Evolutionary conservation across 176 grass and related monocot genomes (phyloP), one percentile per base, ranked within the genome.

Genomic region (Bolboschoenus planiculmis): DNA sequence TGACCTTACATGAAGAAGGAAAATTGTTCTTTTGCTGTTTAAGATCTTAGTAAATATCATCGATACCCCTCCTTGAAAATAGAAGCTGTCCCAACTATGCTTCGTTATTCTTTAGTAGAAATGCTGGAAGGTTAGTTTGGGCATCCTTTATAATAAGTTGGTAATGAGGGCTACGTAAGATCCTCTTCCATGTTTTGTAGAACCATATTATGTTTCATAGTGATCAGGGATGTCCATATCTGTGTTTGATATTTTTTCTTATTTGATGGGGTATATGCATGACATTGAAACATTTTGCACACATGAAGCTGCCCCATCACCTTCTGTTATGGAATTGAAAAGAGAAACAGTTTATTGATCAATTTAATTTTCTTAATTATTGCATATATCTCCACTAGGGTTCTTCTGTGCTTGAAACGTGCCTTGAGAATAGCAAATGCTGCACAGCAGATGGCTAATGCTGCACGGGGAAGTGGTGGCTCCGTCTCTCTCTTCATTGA

Each of bases 341-440:
- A 40, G 18, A 21, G 31, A 21, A 39, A 68, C 11, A 39, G 34
- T 68, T 76, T 18, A 13, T 51, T 31, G 71, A 15, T 30, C 5
- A n/a, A 18, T 77, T 77, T 31, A 53, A 8, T 18, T 51, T 50
- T 77, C 26, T 27, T 24, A 73, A 16, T 76, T 77, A 27, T 18
- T 75, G 43, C 50, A 18, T 46, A 59, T 72, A 60, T 80, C 80
- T 72, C 31, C 83, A 85, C 57, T 85, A 99, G 96, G 92, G 96
- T 99, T 78, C 92, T 98, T 78, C 90, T 98, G 78, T 98, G 96
- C 87, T 90, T 95, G 85, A 99, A 99, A 89, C 96, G 96, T 35
- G 92, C 96, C 23, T 90, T 99, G 86, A 91, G 96, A 88, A 99
- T 99, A 40, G 96, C 92, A 59, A 95, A 95, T 90, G 92, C 96